Conservation (phyloP, 257 asterid species). For the Solanum pinnatisectum region DNA sequence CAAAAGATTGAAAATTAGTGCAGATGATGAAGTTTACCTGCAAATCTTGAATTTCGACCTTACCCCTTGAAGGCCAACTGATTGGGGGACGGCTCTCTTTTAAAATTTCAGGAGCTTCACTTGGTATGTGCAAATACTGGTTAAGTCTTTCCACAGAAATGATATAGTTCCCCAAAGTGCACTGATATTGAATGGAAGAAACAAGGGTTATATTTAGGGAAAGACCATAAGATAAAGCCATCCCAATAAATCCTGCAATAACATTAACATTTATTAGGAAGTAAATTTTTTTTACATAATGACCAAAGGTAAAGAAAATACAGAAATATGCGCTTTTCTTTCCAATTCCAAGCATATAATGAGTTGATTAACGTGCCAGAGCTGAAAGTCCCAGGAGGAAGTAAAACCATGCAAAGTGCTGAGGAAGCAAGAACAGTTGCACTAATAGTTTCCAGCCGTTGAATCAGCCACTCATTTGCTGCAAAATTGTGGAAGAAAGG, state of each 20-base stretch:
- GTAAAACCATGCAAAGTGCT: conserved; percentile 26
- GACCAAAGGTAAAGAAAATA: background rate
- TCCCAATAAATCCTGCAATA: conserved; percentile 72
- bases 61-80: conserved; percentile 70
- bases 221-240: conserved; percentile 80
- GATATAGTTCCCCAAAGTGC: conserved; percentile 62
- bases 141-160: conserved; percentile 85
- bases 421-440: conserved; percentile 45
- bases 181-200: conserved; percentile 60
- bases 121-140: conserved; percentile 54
- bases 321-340: conserved; percentile 40
- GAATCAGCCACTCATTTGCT: conserved; percentile 91
- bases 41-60: conserved; percentile 57
- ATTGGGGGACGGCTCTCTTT: conserved; percentile 46
- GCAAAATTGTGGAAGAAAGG: conserved; percentile 62
- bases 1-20: background rate
- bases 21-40: conserved; percentile 32
- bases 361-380: conserved; percentile 28
- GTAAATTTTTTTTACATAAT: background rate
- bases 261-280: background rate
- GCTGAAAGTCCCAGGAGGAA: background rate
- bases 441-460: conserved; percentile 41
- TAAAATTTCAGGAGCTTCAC: conserved; percentile 68
- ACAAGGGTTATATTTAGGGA: conserved; percentile 60
- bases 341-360: conserved; percentile 44